Conservation (phyloP, 768 basidiomycete genomes). For the Pisolithus tinctorius region DNA sequence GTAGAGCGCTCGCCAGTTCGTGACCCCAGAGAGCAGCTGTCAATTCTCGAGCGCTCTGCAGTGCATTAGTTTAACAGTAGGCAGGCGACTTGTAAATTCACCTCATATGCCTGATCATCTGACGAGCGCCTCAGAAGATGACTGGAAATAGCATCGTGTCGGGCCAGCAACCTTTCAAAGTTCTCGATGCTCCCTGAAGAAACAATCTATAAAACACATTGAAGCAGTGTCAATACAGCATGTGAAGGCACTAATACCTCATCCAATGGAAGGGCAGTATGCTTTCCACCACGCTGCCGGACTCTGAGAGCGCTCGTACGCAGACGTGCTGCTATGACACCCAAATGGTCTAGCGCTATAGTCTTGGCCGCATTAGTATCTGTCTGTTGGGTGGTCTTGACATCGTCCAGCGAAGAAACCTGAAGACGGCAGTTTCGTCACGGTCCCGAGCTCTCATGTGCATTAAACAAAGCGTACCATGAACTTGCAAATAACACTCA, state of each 20-base stretch:
- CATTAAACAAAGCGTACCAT: constrained; percentile 51
- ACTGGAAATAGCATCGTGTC: constrained; percentile 57
- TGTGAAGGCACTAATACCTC: constrained; percentile 41
- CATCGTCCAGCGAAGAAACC: constrained; percentile 80
- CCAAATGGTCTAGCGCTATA: constrained; percentile 89
- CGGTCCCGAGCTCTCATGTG: neutral
- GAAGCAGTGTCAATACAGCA: neutral
- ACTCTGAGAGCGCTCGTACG: constrained; percentile 47
- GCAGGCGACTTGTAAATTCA: constrained; percentile 27
- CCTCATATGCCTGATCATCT: constrained; percentile 78
- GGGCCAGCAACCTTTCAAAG: constrained; percentile 51
- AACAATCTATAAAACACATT: constrained; percentile 39
- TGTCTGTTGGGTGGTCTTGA: constrained; percentile 52
- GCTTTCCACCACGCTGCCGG: constrained; percentile 27
- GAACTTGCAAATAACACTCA: constrained; percentile 74
- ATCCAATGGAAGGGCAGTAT: constrained; percentile 52
- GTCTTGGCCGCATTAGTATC: constrained; percentile 85
- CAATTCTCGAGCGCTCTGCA: constrained; percentile 75
- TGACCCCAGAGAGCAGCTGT: constrained; percentile 75
- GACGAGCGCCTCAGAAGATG: constrained; percentile 67
- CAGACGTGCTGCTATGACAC: constrained; percentile 83
- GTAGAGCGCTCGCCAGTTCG: constrained; percentile 69
- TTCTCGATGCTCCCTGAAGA: constrained; percentile 40
- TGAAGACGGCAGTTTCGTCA: constrained; percentile 20
- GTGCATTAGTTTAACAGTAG: neutral